phyloP scores from a whole-genome alignment of 164 flowering plant genomes.

The Macadamia integrifolia region DNA sequence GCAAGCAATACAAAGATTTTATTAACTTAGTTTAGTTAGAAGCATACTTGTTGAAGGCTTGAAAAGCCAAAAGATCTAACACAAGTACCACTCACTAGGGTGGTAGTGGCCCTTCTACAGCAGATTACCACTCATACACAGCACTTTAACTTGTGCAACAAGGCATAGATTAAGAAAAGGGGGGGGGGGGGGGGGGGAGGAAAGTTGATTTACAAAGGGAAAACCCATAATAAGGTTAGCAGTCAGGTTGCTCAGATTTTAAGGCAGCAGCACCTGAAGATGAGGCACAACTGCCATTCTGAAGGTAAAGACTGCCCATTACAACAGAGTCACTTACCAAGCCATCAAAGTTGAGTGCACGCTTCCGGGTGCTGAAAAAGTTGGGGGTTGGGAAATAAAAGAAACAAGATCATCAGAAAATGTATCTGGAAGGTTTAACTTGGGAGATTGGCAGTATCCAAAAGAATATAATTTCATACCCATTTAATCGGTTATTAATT shows the following conservation, averaged over 20 bases:
- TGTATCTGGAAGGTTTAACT: neutral
- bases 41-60: neutral
- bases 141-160: neutral
- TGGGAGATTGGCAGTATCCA: neutral
- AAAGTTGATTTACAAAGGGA: constrained; percentile 15
- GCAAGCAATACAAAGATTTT: neutral
- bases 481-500: constrained; percentile 81
- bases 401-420: constrained; percentile 7
- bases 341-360: constrained; percentile 65
- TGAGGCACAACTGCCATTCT: constrained; percentile 45
- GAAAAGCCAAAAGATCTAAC: neutral
- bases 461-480: constrained; percentile 32
- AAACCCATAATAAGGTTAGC: constrained; percentile 10
- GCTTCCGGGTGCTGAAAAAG: constrained; percentile 37
- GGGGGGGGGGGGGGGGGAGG: neutral
- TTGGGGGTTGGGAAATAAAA: neutral
- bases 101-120: constrained; percentile 5
- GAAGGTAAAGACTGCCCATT: constrained; percentile 61
- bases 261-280: constrained; percentile 30
- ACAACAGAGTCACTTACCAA: constrained; percentile 78
- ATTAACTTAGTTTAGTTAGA: constrained; percentile 5
- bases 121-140: constrained; percentile 5
- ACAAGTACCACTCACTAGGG: neutral
- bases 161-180: constrained; percentile 8
- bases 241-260: constrained; percentile 57